phyloP scores from a whole-genome alignment of 2,329 filamentous ascomycete genomes.

The Cryphonectria parasitica region DNA sequence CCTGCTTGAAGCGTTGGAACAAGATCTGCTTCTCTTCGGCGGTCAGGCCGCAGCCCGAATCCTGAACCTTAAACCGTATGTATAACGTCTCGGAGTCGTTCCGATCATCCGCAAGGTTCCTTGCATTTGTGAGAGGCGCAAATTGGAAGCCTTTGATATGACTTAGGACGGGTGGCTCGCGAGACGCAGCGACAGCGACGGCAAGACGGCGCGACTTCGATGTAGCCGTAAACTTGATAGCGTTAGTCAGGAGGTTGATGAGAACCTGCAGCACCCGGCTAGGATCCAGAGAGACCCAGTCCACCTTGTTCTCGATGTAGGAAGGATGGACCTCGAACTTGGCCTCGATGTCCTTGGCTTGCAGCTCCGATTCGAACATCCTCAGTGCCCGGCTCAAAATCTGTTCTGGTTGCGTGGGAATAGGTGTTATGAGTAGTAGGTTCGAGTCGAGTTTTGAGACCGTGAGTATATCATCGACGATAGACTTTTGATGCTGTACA shows the following conservation, averaged over 20 bases:
- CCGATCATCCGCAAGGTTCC: conserved; percentile 38
- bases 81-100: conserved; percentile 41
- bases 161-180: conserved; percentile 39
- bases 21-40: conserved; percentile 66
- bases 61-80: conserved; percentile 59
- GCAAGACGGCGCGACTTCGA: conserved; percentile 45
- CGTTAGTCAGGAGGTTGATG: conserved; percentile 64
- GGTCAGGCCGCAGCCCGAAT: conserved; percentile 67
- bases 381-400: conserved; percentile 58
- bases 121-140: conserved; percentile 34
- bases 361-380: conserved; percentile 62
- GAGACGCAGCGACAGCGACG: conserved; percentile 54
- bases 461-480: conserved; percentile 53
- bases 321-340: conserved; percentile 52
- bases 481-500: conserved; percentile 60
- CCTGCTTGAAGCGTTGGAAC: conserved; percentile 71
- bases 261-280: conserved; percentile 61
- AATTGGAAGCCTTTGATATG: conserved; percentile 37
- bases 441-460: conserved; percentile 58
- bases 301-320: conserved; percentile 51
- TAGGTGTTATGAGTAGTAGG: conserved; percentile 59
- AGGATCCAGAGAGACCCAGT: conserved; percentile 62
- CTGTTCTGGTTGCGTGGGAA: conserved; percentile 54
- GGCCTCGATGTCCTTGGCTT: conserved; percentile 59
- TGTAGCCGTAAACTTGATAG: conserved; percentile 60